Evolutionary conservation across 495 filamentous ascomycete genomes (phyloP).

Genomic region (Endocarpon pusillum): DNA sequence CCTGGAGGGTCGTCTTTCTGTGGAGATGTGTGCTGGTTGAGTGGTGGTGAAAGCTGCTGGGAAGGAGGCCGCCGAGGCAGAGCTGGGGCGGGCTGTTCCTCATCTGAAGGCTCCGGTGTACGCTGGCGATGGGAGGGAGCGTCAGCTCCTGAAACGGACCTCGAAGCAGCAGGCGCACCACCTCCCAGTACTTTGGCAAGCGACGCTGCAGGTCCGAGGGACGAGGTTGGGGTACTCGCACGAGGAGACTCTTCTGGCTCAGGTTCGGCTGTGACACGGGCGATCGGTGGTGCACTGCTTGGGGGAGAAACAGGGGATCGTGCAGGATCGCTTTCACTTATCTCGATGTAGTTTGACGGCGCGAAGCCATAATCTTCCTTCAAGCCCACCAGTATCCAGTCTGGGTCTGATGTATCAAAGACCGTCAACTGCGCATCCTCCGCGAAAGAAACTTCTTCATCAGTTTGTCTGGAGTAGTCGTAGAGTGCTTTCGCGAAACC

Average conservation of each 20-base stretch:
- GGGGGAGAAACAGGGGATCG: conserved; percentile 15
- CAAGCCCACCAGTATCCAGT: conserved; percentile 85
- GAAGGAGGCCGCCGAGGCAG: conserved; percentile 56
- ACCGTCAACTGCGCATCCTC: conserved; percentile 75
- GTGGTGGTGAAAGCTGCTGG: conserved; percentile 33
- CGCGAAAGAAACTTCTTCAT: conserved; percentile 90
- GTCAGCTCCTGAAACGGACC: conserved; percentile 18
- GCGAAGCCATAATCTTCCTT: conserved; percentile 86
- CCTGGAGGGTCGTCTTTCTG: conserved; percentile 21
- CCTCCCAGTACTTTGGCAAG: conserved; percentile 49
- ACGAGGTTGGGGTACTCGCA: conserved; percentile 16
- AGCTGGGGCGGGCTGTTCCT: conserved; percentile 40
- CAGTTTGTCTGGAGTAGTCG: conserved; percentile 92
- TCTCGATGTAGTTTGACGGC: conserved; percentile 92
- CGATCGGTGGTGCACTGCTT: not conserved
- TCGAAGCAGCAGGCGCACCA: conserved; percentile 15
- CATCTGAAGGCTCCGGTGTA: conserved; percentile 32
- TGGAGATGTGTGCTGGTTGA: conserved; percentile 32
- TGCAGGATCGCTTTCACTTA: conserved; percentile 21
- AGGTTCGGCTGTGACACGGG: conserved; percentile 15
- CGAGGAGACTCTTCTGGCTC: conserved; percentile 7
- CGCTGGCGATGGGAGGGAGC: conserved; percentile 24
- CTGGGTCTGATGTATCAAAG: conserved; percentile 80
- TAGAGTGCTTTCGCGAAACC: conserved; percentile 71
- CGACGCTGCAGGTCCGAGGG: conserved; percentile 50